Base-by-base conservation (phyloP, 805 yeast species). In the Lipomyces sp. region DNA sequence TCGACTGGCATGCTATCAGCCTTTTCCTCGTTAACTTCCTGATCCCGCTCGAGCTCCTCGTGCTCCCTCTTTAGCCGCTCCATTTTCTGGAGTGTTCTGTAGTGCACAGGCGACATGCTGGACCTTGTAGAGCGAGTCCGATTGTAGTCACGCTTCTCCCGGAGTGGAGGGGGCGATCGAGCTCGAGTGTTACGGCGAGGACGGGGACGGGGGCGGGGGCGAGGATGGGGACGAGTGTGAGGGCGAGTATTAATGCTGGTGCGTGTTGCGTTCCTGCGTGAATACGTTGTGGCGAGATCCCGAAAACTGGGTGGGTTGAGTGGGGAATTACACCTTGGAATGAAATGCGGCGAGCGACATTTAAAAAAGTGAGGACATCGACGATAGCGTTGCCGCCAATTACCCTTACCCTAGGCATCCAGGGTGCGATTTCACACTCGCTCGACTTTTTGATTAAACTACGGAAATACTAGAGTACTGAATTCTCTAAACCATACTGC, bases 31-130 rank as follows among this genome's bases (percentile, higher is more conserved):
- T 24, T 15, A 13, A 51, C 10, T 5, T 24, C 54, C 54, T 51
- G 18, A 10, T 51, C 33, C 54, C 13, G 13, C 13, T 29, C 54
- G n/a, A 11, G 34, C 15, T 29, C 54, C 30, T 51, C 34, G 34
- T 51, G 54, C 54, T 51, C 34, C 32, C 34, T 32, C n/a, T 29
- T 29, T 2, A 51, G 33, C n/a, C 54, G 54, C 54, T 51, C 33
- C 34, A 29, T 29, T 4, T 51, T 51, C 54, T 51, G 54, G 34
- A 51, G 54, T n/a, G 30, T 51, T 34, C 29, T 51, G 54, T 51
- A 51, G 32, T 51, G 54, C 34, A 51, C 15, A 13, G 54, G 54
- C 54, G 54, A 29, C 54, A 51, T 51, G 48, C 24, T 24, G 6
- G 48, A 42, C 48, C 34, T 34, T 7, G 54, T 6, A 6, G 34